Base-by-base conservation (phyloP, 495 filamentous ascomycete species). In the Trichoderma reesei region DNA sequence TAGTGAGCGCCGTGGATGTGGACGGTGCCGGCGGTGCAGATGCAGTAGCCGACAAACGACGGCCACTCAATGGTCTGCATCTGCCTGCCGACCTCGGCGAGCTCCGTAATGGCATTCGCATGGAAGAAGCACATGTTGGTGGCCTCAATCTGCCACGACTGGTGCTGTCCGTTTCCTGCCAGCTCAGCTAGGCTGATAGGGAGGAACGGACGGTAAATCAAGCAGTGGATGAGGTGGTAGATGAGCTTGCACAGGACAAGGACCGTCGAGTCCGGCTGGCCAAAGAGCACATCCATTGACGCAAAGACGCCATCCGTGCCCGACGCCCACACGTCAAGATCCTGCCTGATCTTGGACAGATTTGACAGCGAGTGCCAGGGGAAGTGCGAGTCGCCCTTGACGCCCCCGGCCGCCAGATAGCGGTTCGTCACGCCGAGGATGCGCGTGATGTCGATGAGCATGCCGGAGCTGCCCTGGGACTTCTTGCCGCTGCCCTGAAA, bases 91-190 rank as follows among this genome's bases (percentile, higher is more conserved):
- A 92, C 82, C 70, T 91, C 88, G 20, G 92, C 88, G 1, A 95
- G 78, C 67, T 93, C 90, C 5, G 88, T 86, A 61, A 95, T 91
- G 1, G 90, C 89, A 72, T 93, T 95, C 9, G 90, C 89, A 67
- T 95, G 90, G 16, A 89, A 79, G 72, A 95, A 92, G 72, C 90
- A 93, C 61, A 92, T 81, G 65, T 92, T 91, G 1, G 90, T 92
- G 0, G 90, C 88, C 68, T 91, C 89, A 61, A 92, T 92, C 72
- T 93, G 90, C 90, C 90, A 95, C 41, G 88, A 91, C 70, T 92
- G 90, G 67, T 95, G 89, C 69, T 93, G 90, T 0, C 89, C 88
- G 0, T 84, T 86, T 20, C 88, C 88, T 41, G 88, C 82, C 8
- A 93, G 79, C 67, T 93, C 90, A 26, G 86, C 82, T 9, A 93